Percentiles rank a stretch among this genome's conserved stretches.
Evolutionary conservation across 1,284 basidiomycete genomes (phyloP).

Genomic region (Irpex sp.): DNA sequence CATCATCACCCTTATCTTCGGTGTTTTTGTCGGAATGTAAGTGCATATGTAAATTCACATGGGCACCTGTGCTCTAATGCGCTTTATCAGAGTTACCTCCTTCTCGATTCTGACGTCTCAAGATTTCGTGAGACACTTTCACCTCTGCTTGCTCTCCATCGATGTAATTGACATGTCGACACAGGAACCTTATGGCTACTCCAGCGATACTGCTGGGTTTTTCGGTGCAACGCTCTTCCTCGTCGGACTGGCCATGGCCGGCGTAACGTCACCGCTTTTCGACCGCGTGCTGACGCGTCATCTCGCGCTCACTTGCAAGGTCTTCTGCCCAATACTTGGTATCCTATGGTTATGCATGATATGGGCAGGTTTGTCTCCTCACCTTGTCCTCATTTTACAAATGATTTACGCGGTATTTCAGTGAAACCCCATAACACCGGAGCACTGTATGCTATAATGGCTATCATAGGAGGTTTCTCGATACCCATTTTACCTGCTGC

Average conservation of each 20-base stretch:
- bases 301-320: slow-evolving; percentile 55
- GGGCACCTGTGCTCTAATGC: neutral
- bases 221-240: slow-evolving; percentile 67
- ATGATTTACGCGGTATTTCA: slow-evolving; percentile 20
- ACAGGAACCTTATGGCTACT: slow-evolving; percentile 73
- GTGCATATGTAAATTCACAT: slow-evolving; percentile 21
- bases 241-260: slow-evolving; percentile 63
- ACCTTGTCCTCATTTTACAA: neutral
- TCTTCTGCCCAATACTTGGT: slow-evolving; percentile 58
- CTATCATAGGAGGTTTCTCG: slow-evolving; percentile 60
- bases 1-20: slow-evolving; percentile 58
- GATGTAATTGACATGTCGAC: neutral
- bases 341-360: slow-evolving; percentile 67
- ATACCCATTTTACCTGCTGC: slow-evolving; percentile 69
- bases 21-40: slow-evolving; percentile 59
- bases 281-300: slow-evolving; percentile 74
- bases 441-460: slow-evolving; percentile 62
- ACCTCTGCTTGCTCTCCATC: neutral
- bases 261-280: slow-evolving; percentile 66
- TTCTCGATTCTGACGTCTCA: slow-evolving; percentile 66
- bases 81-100: slow-evolving; percentile 30
- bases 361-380: slow-evolving; percentile 61
- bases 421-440: slow-evolving; percentile 57
- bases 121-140: slow-evolving; percentile 48
- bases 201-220: slow-evolving; percentile 56